These are phyloP conservation scores for Amanita thiersii DNA, from an alignment of 768 basidiomycete genomes.

Conservation along the genomic window DNA sequence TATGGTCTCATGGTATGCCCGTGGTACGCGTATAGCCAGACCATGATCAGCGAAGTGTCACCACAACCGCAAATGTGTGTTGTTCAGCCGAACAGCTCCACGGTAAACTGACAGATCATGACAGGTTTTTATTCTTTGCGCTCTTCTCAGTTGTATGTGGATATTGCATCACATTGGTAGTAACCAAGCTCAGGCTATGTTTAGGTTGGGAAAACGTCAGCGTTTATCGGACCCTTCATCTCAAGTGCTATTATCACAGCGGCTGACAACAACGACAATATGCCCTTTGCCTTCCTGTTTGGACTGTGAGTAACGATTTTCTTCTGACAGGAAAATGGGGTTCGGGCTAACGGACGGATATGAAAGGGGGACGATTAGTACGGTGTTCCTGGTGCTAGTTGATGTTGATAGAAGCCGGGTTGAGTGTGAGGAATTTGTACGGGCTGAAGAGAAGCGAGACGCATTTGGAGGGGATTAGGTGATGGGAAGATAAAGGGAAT, in stretches of 20 bases:
- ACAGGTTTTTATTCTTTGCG: conserved; percentile 67
- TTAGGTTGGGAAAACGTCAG: conserved; percentile 66
- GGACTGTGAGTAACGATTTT: conserved; percentile 39
- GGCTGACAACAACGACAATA: conserved; percentile 60
- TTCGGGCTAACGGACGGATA: conserved; percentile 1
- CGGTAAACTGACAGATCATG: neutral
- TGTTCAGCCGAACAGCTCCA: neutral
- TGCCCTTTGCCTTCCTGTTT: conserved; percentile 71
- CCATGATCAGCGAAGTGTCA: conserved; percentile 76
- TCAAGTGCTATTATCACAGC: conserved; percentile 69
- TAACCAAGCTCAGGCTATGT: neutral
- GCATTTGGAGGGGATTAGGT: conserved; percentile 13
- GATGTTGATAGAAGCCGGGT: conserved; percentile 55
- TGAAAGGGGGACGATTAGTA: conserved; percentile 42
- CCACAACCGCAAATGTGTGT: conserved; percentile 62
- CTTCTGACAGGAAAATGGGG: neutral
- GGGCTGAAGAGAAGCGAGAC: conserved; percentile 34
- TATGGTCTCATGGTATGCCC: conserved; percentile 71
- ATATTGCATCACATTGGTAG: neutral
- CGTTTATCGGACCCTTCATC: conserved; percentile 70
- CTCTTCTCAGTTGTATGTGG: conserved; percentile 54
- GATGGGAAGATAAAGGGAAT: no score
- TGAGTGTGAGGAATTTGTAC: conserved; percentile 56
- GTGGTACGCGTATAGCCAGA: conserved; percentile 78
- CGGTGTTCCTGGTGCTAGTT: conserved; percentile 51